phyloP scores from a whole-genome alignment of 208 protist genomes.

The Leishmania arabica region DNA sequence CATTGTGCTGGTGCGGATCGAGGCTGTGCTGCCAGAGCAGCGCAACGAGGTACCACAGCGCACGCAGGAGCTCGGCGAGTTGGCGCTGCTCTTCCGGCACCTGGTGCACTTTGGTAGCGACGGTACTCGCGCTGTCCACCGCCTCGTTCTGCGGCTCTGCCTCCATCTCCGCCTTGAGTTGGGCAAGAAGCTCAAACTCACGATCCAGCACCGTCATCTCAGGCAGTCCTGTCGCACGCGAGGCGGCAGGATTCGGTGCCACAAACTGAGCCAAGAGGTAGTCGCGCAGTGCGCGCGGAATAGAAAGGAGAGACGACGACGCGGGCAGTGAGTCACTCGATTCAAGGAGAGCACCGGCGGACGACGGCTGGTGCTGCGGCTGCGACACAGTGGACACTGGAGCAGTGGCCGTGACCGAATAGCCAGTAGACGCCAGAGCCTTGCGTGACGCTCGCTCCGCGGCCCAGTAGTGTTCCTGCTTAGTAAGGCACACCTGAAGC shows the following conservation, averaged over 20 bases:
- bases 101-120: neutral
- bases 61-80: constrained; percentile 27
- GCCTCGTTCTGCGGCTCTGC: neutral
- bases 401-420: neutral
- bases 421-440: neutral
- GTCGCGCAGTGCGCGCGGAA: constrained; percentile 2
- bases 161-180: constrained; percentile 6
- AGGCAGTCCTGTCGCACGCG: constrained; percentile 23
- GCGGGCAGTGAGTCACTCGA: neutral
- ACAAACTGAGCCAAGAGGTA: constrained; percentile 19
- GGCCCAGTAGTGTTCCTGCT: constrained; percentile 17
- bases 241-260: neutral
- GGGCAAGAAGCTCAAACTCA: constrained; percentile 20
- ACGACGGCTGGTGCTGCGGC: neutral
- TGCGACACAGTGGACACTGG: neutral
- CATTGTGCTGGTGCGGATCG: constrained; percentile 1
- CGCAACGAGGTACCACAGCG: constrained; percentile 52
- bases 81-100: constrained; percentile 11
- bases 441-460: neutral
- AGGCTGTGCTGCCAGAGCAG: constrained; percentile 39
- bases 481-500: constrained; percentile 11
- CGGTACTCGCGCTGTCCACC: neutral
- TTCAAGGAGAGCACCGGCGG: neutral
- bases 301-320: neutral
- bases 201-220: constrained; percentile 24